Percentiles rank a stretch among this genome's conserved stretches.
Conservation (phyloP, 768 basidiomycete genomes). For the Russula abietina region DNA sequence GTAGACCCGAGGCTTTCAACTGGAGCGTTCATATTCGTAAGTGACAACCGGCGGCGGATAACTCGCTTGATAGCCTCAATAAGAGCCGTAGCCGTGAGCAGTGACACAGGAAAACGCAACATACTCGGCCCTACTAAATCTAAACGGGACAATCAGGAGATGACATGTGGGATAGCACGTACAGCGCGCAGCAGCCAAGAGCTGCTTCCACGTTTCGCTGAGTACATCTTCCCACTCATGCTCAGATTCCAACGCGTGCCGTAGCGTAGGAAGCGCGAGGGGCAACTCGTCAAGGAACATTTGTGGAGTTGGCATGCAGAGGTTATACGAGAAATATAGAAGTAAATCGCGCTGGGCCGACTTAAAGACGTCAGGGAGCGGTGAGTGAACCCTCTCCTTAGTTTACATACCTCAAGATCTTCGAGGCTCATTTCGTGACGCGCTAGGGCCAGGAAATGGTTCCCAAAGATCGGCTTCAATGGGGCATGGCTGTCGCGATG, state of each 20-base stretch:
- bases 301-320: slow-evolving; percentile 22
- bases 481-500: slow-evolving; percentile 21
- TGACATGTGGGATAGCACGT: neutral
- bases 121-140: slow-evolving; percentile 16
- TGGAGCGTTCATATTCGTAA: neutral
- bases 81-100: slow-evolving; percentile 22
- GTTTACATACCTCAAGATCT: slow-evolving; percentile 21
- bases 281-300: slow-evolving; percentile 18
- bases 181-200: slow-evolving; percentile 19
- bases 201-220: slow-evolving; percentile 16
- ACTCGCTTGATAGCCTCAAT: slow-evolving; percentile 16
- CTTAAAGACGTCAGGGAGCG: neutral
- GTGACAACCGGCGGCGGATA: neutral
- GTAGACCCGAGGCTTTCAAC: neutral
- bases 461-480: slow-evolving; percentile 19
- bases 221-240: slow-evolving; percentile 12
- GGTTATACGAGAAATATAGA: slow-evolving; percentile 13
- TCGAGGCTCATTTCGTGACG: slow-evolving; percentile 17
- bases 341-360: slow-evolving; percentile 21
- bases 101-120: slow-evolving; percentile 17
- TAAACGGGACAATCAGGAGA: neutral
- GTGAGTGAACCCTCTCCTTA: neutral
- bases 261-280: slow-evolving; percentile 17
- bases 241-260: neutral
- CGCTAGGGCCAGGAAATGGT: slow-evolving; percentile 21